Conservation (phyloP, 2,329 filamentous ascomycete species). For the Neocucurbitaria cava region DNA sequence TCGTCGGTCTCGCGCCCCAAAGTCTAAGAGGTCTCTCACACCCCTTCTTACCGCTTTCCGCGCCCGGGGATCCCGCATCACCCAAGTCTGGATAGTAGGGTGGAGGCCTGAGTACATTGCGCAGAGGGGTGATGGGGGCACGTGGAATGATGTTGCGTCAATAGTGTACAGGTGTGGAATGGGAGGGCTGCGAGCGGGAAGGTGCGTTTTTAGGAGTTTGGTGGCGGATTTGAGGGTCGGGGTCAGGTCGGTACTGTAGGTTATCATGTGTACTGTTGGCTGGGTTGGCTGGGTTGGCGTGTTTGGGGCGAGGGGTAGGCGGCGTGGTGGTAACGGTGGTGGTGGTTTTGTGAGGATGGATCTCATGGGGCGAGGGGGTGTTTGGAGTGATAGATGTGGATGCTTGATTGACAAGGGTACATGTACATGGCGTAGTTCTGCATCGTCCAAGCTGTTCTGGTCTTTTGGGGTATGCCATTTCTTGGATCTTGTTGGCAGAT, state of each 20-base stretch:
- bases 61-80: slow-evolving; percentile 28
- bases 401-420: too few species aligned
- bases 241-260: slow-evolving; percentile 21
- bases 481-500: not conserved
- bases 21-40: slow-evolving; percentile 17
- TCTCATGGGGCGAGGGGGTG: not conserved
- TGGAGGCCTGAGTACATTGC: slow-evolving; percentile 31
- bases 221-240: slow-evolving; percentile 2
- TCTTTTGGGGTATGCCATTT: not conserved
- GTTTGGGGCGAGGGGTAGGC: not conserved
- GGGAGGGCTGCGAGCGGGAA: slow-evolving; percentile 11
- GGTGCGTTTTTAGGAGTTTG: slow-evolving; percentile 18
- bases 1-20: slow-evolving; percentile 3
- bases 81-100: slow-evolving; percentile 24
- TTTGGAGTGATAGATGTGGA: not conserved
- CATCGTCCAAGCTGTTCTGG: not conserved
- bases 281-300: slow-evolving; percentile 13
- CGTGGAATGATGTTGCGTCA: slow-evolving; percentile 18
- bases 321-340: not conserved
- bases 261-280: slow-evolving; percentile 36
- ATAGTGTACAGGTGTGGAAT: slow-evolving; percentile 36
- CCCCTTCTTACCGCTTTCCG: slow-evolving; percentile 15
- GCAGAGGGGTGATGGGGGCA: slow-evolving; percentile 22
- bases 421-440: too few species aligned
- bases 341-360: not conserved